Evolutionary conservation across 441 rosid species (phyloP).

Genomic region (Adansonia grandidieri): DNA sequence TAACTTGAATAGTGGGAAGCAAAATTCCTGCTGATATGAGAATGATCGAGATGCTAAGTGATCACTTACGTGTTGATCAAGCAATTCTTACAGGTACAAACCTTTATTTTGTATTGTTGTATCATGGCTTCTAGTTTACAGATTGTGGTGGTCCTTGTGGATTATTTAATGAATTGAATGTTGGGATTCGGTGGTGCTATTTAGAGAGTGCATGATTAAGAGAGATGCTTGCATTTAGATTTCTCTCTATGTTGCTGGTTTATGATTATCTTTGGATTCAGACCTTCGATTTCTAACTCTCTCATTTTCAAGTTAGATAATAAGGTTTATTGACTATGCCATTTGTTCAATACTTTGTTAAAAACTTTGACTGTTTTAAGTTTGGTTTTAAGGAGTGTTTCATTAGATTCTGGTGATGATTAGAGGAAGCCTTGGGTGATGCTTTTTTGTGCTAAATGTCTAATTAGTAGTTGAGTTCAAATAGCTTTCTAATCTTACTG

Average conservation of each 20-base stretch:
- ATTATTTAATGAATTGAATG: not conserved
- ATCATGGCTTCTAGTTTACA: not conserved
- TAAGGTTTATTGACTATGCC: not conserved
- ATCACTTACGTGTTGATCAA: slow-evolving; percentile 93
- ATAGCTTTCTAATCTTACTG: not conserved
- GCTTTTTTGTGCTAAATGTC: not conserved
- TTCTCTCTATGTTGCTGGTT: not conserved
- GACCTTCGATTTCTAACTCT: not conserved
- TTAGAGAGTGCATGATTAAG: not conserved
- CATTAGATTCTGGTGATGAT: not conserved
- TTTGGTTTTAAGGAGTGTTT: slow-evolving; percentile 1
- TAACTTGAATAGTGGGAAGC: slow-evolving; percentile 74
- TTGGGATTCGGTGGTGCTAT: not conserved
- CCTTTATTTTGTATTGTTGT: slow-evolving; percentile 6
- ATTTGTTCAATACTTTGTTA: not conserved
- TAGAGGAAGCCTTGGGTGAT: not conserved
- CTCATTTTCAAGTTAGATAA: slow-evolving; percentile 11
- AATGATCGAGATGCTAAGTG: slow-evolving; percentile 92
- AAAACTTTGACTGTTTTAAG: not conserved
- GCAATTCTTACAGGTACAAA: slow-evolving; percentile 92
- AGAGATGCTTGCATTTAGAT: not conserved
- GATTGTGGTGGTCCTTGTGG: not conserved
- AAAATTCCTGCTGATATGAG: slow-evolving; percentile 99
- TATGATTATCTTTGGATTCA: slow-evolving; percentile 10
- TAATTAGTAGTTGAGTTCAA: not conserved